phyloP scores from a whole-genome alignment of 306 rosid genomes.

The Hylodesmum podocarpum region DNA sequence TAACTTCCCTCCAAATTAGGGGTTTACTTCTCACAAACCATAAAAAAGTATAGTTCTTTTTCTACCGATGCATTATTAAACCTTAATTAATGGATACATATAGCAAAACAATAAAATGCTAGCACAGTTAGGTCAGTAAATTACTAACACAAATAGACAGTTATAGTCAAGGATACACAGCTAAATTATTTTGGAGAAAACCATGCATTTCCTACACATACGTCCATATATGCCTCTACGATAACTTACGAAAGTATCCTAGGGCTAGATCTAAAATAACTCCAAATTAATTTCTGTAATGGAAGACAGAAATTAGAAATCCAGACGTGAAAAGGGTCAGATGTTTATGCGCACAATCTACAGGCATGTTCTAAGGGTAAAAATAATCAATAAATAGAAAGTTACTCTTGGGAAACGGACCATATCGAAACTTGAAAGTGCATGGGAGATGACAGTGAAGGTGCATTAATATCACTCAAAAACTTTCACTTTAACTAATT shows the following conservation, averaged over 20 bases:
- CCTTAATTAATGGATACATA: slow-evolving; percentile 13
- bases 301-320: neutral
- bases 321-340: neutral
- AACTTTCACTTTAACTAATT: neutral
- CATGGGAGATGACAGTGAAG: neutral
- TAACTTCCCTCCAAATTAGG: neutral
- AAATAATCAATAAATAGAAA: neutral
- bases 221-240: neutral
- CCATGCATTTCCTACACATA: neutral
- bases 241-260: neutral
- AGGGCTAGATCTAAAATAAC: neutral
- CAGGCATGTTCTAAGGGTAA: neutral
- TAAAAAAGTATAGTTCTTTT: neutral
- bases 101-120: neutral
- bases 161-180: neutral
- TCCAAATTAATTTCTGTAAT: neutral
- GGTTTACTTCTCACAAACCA: neutral
- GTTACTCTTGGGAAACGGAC: neutral
- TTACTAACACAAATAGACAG: neutral
- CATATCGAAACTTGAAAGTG: neutral
- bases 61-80: slow-evolving; percentile 1
- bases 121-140: neutral
- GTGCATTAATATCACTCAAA: neutral
- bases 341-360: neutral
- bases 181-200: neutral